Conservation (phyloP, 1,139 yeast genomes). For the Suhomyces coccinellae region DNA sequence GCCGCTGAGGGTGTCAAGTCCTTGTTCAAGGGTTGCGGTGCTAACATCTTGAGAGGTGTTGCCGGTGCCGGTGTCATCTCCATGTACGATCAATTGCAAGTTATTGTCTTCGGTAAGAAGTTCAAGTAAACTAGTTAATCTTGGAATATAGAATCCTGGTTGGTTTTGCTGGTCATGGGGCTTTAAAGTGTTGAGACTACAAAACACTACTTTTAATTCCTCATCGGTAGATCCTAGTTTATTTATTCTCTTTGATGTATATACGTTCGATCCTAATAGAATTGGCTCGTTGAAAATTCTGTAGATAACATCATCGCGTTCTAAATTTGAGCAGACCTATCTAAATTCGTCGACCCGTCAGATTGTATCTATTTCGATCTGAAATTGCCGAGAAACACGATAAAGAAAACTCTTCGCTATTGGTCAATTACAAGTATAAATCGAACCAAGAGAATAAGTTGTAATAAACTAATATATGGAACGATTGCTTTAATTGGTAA, state of each 20-base stretch:
- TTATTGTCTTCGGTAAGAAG: conserved; percentile 52
- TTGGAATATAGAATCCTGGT: conserved; percentile 14
- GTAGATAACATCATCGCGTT: too few species aligned
- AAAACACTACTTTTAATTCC: conserved; percentile 7
- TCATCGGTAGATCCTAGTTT: conserved; percentile 8
- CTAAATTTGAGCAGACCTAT: too few species aligned
- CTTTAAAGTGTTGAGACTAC: conserved; percentile 6
- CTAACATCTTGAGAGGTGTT: conserved; percentile 59
- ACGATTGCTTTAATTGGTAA: too few species aligned
- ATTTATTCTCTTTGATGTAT: conserved; percentile 13
- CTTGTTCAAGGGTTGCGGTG: conserved; percentile 58
- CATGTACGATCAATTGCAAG: conserved; percentile 54
- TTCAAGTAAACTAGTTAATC: conserved; percentile 28
- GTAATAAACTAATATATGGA: too few species aligned
- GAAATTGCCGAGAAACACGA: too few species aligned
- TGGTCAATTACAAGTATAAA: too few species aligned
- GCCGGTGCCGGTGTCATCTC: conserved; percentile 60
- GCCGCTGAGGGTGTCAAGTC: conserved; percentile 54
- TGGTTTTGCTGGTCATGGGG: conserved; percentile 5
- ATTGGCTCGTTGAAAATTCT: conserved; percentile 4
- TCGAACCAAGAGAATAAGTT: too few species aligned
- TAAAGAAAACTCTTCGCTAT: too few species aligned
- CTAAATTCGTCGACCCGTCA: too few species aligned
- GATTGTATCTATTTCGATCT: too few species aligned
- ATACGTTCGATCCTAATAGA: conserved; percentile 9